Conservation (phyloP, 148 eudicot species). For the Fagopyrum esculentum region DNA sequence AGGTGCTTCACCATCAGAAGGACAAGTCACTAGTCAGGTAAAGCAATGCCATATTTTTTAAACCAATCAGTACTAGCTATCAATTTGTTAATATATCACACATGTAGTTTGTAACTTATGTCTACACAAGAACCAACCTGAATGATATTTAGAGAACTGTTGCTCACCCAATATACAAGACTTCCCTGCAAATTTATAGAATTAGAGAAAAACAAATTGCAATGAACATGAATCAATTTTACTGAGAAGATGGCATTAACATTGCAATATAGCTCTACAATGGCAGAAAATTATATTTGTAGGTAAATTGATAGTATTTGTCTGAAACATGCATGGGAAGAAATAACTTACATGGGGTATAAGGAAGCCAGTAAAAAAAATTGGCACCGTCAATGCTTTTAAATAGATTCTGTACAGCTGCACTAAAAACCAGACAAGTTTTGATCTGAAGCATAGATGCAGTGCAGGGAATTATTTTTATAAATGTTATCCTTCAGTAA, state of each 20-base stretch:
- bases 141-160: slow-evolving; percentile 48
- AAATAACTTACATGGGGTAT: slow-evolving; percentile 70
- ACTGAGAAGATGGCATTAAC: not conserved
- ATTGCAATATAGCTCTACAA: slow-evolving; percentile 1
- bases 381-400: slow-evolving; percentile 57
- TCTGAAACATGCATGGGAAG: not conserved
- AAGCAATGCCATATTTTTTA: not conserved
- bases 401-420: slow-evolving; percentile 67
- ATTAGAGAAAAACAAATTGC: not conserved
- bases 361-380: slow-evolving; percentile 40
- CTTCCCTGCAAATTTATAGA: slow-evolving; percentile 56
- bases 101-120: not conserved
- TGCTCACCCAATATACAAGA: slow-evolving; percentile 75
- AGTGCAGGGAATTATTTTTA: not conserved
- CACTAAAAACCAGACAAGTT: slow-evolving; percentile 15
- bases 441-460: not conserved
- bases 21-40: not conserved
- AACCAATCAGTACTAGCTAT: not conserved
- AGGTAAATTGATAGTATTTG: not conserved
- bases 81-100: not conserved
- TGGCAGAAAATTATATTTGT: no score
- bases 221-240: slow-evolving; percentile 5
- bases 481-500: not conserved
- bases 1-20: slow-evolving; percentile 46
- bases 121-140: slow-evolving; percentile 44